phyloP scores from a whole-genome alignment of 306 rosid species.

The Gynostemma pentaphyllum region DNA sequence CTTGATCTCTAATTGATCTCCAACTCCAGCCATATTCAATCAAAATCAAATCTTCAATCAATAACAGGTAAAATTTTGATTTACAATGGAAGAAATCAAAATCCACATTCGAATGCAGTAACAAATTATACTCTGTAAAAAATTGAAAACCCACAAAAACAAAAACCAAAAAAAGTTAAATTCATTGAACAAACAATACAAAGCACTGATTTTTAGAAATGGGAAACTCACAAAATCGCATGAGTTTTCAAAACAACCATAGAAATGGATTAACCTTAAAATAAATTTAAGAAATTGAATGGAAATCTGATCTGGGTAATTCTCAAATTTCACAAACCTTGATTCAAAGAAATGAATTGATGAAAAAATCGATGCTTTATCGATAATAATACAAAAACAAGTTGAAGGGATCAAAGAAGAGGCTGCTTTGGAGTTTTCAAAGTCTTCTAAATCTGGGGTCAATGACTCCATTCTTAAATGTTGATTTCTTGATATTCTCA shows the following conservation, averaged over 20 bases:
- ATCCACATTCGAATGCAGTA: neutral
- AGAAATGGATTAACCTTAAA: conserved; percentile 14
- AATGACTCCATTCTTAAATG: conserved; percentile 33
- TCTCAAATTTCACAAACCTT: conserved; percentile 9
- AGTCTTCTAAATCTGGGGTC: conserved; percentile 51
- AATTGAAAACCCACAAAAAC: conserved; percentile 4
- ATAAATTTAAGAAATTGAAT: conserved; percentile 21
- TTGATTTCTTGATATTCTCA: conserved; percentile 11
- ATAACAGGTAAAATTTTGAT: conserved; percentile 1
- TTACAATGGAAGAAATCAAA: neutral
- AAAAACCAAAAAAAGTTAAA: neutral
- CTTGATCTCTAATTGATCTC: conserved; percentile 74
- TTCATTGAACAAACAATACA: too few relatives aligned
- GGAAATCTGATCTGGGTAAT: conserved; percentile 32
- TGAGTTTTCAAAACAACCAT: conserved; percentile 12
- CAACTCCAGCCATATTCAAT: conserved; percentile 51
- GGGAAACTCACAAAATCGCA: neutral
- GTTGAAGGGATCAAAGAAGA: conserved; percentile 37
- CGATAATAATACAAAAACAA: conserved; percentile 16
- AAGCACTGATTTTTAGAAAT: neutral
- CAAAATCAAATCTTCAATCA: neutral
- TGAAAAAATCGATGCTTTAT: conserved; percentile 23
- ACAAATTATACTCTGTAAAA: neutral
- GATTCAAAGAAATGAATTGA: conserved; percentile 28
- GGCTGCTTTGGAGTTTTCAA: conserved; percentile 57